Evolutionary conservation across 345 rosid species (phyloP).

Genomic region (Noccaea caerulescens): DNA sequence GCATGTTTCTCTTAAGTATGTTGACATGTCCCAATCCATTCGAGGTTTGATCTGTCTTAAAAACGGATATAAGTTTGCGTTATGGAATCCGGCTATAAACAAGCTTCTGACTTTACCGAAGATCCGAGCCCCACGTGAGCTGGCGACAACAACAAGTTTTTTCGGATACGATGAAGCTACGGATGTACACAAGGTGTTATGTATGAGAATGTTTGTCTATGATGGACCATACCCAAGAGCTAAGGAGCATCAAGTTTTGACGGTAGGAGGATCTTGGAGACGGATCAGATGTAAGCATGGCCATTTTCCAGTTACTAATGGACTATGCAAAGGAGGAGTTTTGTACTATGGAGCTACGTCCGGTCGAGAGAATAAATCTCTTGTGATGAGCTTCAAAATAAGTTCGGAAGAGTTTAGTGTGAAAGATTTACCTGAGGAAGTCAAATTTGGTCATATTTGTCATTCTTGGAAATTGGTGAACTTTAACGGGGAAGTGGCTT

Average conservation of each 20-base stretch:
- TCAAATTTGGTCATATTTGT: not conserved
- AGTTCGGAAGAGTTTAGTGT: not conserved
- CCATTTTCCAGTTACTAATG: not conserved
- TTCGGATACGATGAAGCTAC: constrained; percentile 8
- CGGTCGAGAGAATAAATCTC: not conserved
- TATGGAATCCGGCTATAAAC: not conserved
- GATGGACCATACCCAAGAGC: not conserved
- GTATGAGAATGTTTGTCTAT: not conserved
- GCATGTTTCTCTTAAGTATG: not conserved
- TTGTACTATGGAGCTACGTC: constrained; percentile 11
- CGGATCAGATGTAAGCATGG: not conserved
- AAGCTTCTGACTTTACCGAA: not conserved
- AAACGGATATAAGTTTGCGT: not conserved
- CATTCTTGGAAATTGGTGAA: not conserved
- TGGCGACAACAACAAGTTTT: not conserved
- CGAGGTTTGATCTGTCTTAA: constrained; percentile 7
- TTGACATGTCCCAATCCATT: not conserved
- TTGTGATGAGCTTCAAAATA: not conserved
- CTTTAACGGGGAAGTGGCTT: not conserved
- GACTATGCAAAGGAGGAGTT: not conserved
- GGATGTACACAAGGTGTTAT: constrained; percentile 17
- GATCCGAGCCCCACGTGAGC: no score
- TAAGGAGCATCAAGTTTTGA: not conserved
- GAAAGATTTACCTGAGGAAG: not conserved
- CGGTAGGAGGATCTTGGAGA: constrained; percentile 12